Conservation (phyloP, 805 yeast species). For the Candida ipomoeae region DNA sequence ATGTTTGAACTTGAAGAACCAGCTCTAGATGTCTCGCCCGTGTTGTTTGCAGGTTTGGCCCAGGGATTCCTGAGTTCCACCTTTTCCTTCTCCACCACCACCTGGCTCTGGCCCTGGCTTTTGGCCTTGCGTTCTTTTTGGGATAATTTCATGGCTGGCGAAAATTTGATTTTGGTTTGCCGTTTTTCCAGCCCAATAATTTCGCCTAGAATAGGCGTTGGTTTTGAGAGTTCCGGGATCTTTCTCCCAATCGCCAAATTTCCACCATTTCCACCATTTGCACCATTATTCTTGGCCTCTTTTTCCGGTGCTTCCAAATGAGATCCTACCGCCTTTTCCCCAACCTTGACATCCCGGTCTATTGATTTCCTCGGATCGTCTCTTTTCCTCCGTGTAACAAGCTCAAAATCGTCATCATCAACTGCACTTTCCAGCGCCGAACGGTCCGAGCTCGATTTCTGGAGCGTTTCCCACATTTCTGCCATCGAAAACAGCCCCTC, state of each 20-base stretch:
- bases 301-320: not conserved
- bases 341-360: not conserved
- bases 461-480: not conserved
- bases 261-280: no score
- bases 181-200: conserved; percentile 12
- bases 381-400: conserved; percentile 19
- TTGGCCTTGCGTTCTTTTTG: conserved; percentile 48
- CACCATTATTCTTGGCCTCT: not conserved
- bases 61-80: conserved; percentile 11
- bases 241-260: no score
- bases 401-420: conserved; percentile 19
- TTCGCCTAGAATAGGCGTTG: conserved; percentile 11
- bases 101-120: not conserved
- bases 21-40: not conserved
- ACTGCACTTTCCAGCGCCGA: conserved; percentile 6
- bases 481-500: not conserved
- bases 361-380: not conserved
- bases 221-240: not conserved
- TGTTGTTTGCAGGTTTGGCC: not conserved
- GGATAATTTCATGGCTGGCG: conserved; percentile 43
- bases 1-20: not conserved
- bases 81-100: not conserved
- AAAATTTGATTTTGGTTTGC: conserved; percentile 28
- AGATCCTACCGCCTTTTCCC: no score
- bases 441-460: not conserved